These are phyloP conservation scores for Phlyctochytrium arcticum DNA, from an alignment of 192 early-diverging fungal genomes.

Conservation along the genomic window DNA sequence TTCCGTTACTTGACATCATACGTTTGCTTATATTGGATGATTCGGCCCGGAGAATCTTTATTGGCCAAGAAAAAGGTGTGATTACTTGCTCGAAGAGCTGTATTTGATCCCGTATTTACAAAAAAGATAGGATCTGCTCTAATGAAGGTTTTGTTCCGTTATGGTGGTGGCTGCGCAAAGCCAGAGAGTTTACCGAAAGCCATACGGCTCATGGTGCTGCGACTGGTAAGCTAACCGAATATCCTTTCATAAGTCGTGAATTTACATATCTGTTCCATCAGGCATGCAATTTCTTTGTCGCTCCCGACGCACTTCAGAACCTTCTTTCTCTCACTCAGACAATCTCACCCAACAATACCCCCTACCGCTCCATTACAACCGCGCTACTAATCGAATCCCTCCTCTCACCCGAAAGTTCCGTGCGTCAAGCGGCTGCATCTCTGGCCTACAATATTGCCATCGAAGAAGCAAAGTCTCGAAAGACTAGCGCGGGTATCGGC, in stretches of 20 bases:
- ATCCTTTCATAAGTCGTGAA: not conserved
- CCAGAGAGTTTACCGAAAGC: slow-evolving; percentile 42
- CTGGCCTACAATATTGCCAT: slow-evolving; percentile 66
- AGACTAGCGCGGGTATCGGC: slow-evolving; percentile 11
- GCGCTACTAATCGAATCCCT: slow-evolving; percentile 59
- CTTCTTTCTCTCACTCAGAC: slow-evolving; percentile 21
- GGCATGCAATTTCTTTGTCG: slow-evolving; percentile 57
- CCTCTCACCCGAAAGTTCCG: slow-evolving; percentile 43
- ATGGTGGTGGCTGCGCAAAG: slow-evolving; percentile 1
- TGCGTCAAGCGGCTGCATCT: slow-evolving; percentile 61
- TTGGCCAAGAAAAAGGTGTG: slow-evolving; percentile 19
- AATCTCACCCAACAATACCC: slow-evolving; percentile 6
- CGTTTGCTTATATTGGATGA: slow-evolving; percentile 51
- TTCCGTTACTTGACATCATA: slow-evolving; percentile 64
- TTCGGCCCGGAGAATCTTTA: slow-evolving; percentile 41
- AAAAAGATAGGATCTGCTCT: slow-evolving; percentile 11
- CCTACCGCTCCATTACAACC: slow-evolving; percentile 51
- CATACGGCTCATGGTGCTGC: slow-evolving; percentile 54
- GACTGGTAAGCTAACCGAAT: slow-evolving; percentile 52
- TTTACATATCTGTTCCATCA: slow-evolving; percentile 2
- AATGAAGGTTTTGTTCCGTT: slow-evolving; percentile 21
- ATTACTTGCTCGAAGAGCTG: not conserved
- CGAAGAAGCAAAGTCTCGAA: slow-evolving; percentile 44
- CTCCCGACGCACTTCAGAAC: slow-evolving; percentile 27
- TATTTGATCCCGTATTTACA: not conserved